Evolutionary conservation across 108 stramenopile genomes (phyloP), one percentile per base, ranked within the genome.

Genomic region (Fistulifera solaris): DNA sequence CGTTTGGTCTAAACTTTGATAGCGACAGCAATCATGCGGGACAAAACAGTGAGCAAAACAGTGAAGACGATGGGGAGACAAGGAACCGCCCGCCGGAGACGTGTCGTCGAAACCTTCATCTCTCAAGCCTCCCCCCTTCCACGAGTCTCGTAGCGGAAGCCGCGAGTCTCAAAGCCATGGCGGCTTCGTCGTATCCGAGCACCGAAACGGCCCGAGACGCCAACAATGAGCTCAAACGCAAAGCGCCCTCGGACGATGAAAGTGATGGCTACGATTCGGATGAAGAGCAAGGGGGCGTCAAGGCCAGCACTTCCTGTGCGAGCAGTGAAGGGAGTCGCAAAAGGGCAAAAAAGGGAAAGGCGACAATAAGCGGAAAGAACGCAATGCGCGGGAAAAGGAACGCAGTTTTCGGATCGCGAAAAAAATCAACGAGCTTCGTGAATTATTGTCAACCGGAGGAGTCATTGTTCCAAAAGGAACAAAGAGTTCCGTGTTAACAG

Each of bases 401-500:
- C 69, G 91, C 48, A 85, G 83, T 61, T 84, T 85, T 58, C 81
- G 87, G 16, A 93, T 93, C 21, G 80, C 87, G 3, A 71, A 61
- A 56, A 85, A 93, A 60, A 93, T 93, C 42, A 78, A 81, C 39
- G 87, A 88, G 50, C 68, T 93, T 17, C 68, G 91, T 26, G 59
- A 57, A 25, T 58, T 93, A 11, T 53, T 93, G 11, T 80, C 82
- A 35, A 66, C 71, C 49, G 91, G 91, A 21, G 91, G 91, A 28
- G 91, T 93, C 17, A 83, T 82, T 55, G 87, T 93, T 27, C 83
- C 83, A n/a, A 93, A 89, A 62, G 88, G 88, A 15, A 93, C 91
- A 12, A 93, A 93, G 66, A 78, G 75, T 45, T 84, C 91, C 21
- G 87, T 93, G 7, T 70, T 93, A 4, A 84, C 82, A 0, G 87